These are phyloP conservation scores for Cystofilobasidium ferigula DNA, from an alignment of 768 basidiomycete genomes.

Conservation along the genomic window DNA sequence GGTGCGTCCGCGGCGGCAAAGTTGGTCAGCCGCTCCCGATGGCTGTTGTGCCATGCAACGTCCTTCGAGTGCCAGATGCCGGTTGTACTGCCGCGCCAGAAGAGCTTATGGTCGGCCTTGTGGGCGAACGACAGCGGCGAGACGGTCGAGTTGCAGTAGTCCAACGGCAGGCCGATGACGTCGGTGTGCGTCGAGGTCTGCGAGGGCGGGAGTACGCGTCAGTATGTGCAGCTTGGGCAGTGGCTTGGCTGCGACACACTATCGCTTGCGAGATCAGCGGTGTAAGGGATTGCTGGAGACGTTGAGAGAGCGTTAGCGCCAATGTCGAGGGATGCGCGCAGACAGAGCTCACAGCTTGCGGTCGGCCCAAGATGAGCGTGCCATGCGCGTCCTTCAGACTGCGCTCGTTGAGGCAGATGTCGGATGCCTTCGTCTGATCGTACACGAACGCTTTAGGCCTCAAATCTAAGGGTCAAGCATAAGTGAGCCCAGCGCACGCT, in stretches of 20 bases:
- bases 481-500: neutral
- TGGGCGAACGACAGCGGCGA: constrained; percentile 1
- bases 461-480: neutral
- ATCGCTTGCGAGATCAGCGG: neutral
- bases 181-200: constrained; percentile 15
- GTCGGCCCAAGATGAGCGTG: constrained; percentile 4
- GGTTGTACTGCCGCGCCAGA: constrained; percentile 22
- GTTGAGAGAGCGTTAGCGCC: neutral
- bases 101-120: constrained; percentile 16
- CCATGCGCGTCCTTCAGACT: neutral
- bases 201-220: no score
- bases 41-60: constrained; percentile 6
- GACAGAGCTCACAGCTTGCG: neutral
- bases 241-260: neutral
- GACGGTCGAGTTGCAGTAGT: constrained; percentile 9
- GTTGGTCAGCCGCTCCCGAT: constrained; percentile 8
- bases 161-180: constrained; percentile 11
- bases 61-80: constrained; percentile 16
- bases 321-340: neutral
- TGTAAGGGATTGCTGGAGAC: neutral
- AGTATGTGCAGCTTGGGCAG: no score
- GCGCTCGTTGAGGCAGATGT: neutral
- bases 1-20: neutral
- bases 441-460: constrained; percentile 10
- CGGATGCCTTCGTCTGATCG: neutral